A percentile compares a stretch with the other conserved stretches of the same genome.
These are phyloP conservation scores for Parasitella parasitica DNA, from an alignment of 371 early-diverging fungal genomes.

Conservation along the genomic window DNA sequence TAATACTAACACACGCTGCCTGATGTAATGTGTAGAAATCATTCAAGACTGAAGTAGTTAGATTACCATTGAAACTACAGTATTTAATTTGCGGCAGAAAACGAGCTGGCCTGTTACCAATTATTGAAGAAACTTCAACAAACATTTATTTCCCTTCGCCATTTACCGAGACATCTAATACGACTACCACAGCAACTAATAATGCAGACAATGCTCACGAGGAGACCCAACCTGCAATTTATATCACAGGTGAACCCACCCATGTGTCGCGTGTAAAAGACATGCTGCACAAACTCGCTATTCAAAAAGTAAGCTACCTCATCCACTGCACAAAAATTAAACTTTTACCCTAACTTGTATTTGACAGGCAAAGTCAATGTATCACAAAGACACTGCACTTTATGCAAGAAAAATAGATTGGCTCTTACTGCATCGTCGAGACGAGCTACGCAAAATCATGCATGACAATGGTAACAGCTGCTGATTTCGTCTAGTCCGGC, in stretches of 20 bases:
- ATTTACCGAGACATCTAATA: conserved; percentile 37
- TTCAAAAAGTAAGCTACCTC: conserved; percentile 30
- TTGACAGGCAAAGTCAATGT: conserved; percentile 42
- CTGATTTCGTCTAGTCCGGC: neutral
- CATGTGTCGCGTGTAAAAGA: conserved; percentile 46
- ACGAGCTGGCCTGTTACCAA: conserved; percentile 59
- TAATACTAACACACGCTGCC: neutral
- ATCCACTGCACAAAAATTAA: neutral
- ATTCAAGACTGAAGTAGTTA: conserved; percentile 25
- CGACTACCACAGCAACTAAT: neutral
- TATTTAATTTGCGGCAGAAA: conserved; percentile 77
- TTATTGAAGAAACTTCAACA: conserved; percentile 76
- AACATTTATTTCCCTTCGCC: conserved; percentile 76
- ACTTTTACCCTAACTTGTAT: neutral
- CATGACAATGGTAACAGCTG: conserved; percentile 62
- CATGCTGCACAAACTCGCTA: conserved; percentile 43
- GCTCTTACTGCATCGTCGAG: conserved; percentile 64
- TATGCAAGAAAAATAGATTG: conserved; percentile 76
- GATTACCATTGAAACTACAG: conserved; percentile 49
- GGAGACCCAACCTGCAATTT: conserved; percentile 23
- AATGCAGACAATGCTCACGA: conserved; percentile 9
- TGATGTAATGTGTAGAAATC: conserved; percentile 13
- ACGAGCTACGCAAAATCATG: conserved; percentile 68
- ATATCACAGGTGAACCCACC: conserved; percentile 42
- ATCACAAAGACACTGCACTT: conserved; percentile 45